Evolutionary conservation across 805 yeast species (phyloP).

Genomic region (Candida ponderosae): DNA sequence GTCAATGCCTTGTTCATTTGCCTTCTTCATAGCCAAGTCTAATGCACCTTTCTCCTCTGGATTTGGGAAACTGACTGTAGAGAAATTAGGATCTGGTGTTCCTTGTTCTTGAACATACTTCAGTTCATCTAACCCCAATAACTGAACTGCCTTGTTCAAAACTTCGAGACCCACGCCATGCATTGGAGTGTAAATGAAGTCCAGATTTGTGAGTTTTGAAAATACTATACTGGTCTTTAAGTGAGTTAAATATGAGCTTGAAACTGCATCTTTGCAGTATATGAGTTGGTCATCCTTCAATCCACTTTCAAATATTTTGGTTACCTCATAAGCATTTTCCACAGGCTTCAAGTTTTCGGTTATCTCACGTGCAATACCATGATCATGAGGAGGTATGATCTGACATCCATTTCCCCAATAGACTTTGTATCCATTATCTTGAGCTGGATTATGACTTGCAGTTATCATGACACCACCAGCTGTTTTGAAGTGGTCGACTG

Average conservation of each 20-base stretch:
- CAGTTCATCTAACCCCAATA: constrained; percentile 28
- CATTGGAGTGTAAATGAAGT: constrained; percentile 85
- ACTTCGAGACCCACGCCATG: constrained; percentile 87
- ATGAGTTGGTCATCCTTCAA: constrained; percentile 21
- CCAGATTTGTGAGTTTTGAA: constrained; percentile 19
- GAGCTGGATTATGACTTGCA: constrained; percentile 80
- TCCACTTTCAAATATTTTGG: constrained; percentile 26
- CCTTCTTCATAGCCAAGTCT: constrained; percentile 56
- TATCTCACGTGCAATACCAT: constrained; percentile 59
- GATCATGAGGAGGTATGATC: constrained; percentile 88
- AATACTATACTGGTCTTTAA: constrained; percentile 26
- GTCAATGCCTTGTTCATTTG: constrained; percentile 37
- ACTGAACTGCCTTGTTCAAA: constrained; percentile 33
- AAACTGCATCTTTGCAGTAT: constrained; percentile 34
- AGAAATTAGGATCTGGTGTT: constrained; percentile 75
- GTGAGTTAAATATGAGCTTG: constrained; percentile 31
- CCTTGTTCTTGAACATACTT: constrained; percentile 55
- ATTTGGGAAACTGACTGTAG: constrained; percentile 85
- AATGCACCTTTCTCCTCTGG: constrained; percentile 95
- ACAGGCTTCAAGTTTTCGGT: constrained; percentile 55
- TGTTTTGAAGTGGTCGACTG: constrained; percentile 55
- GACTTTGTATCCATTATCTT: constrained; percentile 91
- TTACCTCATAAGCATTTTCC: constrained; percentile 41
- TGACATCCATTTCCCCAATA: constrained; percentile 94
- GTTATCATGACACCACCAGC: constrained; percentile 89